phyloP scores from a whole-genome alignment of 2,329 filamentous ascomycete species.

The Hyphodiscus sp. region DNA sequence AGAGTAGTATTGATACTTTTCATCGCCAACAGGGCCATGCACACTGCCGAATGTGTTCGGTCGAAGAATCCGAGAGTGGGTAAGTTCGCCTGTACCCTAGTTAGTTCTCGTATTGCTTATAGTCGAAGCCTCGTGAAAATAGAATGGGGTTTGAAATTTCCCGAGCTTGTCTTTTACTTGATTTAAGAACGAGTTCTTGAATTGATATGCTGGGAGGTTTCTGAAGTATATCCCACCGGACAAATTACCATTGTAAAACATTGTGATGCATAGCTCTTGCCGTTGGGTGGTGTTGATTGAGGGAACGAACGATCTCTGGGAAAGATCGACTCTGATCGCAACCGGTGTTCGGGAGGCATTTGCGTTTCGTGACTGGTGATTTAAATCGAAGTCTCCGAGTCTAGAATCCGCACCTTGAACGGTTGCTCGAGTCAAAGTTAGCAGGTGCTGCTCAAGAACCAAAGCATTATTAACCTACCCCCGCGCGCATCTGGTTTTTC shows the following conservation, averaged over 20 bases:
- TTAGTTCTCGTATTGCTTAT: too few relatives aligned
- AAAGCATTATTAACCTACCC: background rate
- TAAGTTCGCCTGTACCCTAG: background rate
- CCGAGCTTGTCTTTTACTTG: too few relatives aligned
- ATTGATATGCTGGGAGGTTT: too few relatives aligned
- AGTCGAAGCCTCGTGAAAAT: too few relatives aligned
- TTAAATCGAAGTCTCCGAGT: background rate
- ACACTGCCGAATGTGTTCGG: conserved; percentile 1
- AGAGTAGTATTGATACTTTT: conserved; percentile 6
- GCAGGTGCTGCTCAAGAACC: background rate
- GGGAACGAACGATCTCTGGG: conserved; percentile 3
- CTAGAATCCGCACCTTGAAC: background rate
- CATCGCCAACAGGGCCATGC: background rate
- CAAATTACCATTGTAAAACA: conserved; percentile 15
- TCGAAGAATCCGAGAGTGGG: conserved; percentile 3
- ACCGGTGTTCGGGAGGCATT: conserved; percentile 3
- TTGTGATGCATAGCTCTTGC: conserved; percentile 8
- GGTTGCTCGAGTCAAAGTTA: background rate
- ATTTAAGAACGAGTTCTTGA: too few relatives aligned
- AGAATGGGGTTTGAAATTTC: too few relatives aligned
- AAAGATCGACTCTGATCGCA: conserved; percentile 8
- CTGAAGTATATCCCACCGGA: too few relatives aligned
- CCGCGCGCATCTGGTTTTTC: background rate
- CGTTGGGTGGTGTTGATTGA: conserved; percentile 1
- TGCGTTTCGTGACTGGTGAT: background rate